Evolutionary conservation across 164 flowering plant genomes (phyloP).

Genomic region (Sedum album): DNA sequence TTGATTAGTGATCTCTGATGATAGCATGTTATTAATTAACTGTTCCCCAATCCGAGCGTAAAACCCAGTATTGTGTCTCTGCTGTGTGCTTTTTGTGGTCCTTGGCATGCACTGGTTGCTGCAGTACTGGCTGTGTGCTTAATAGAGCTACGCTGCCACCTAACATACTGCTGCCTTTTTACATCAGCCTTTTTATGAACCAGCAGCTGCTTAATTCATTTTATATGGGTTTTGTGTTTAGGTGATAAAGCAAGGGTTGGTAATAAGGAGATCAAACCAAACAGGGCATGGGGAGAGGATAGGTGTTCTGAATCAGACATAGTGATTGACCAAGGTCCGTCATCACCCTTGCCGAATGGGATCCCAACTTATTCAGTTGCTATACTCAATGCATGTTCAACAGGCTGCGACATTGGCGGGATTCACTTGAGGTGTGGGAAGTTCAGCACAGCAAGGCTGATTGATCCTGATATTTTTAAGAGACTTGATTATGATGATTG

Average conservation of each 20-base stretch:
- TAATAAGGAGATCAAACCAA: constrained; percentile 1
- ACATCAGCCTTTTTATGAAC: neutral
- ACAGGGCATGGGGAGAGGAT: constrained; percentile 11
- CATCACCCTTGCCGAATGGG: constrained; percentile 12
- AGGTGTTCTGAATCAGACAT: constrained; percentile 8
- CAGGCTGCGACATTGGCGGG: constrained; percentile 19
- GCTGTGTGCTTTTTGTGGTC: too few relatives aligned
- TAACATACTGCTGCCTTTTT: neutral
- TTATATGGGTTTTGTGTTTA: too few relatives aligned
- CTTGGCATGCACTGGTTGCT: too few relatives aligned
- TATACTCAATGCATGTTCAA: constrained; percentile 16
- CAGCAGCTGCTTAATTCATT: too few relatives aligned
- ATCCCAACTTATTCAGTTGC: constrained; percentile 16
- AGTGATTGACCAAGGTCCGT: constrained; percentile 9
- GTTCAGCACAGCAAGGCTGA: constrained; percentile 28
- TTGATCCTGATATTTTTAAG: constrained; percentile 25
- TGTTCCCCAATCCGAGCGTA: neutral
- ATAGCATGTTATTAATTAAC: neutral
- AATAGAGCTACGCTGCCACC: too few relatives aligned
- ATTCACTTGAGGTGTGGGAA: constrained; percentile 32
- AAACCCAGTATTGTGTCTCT: neutral
- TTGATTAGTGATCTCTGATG: neutral
- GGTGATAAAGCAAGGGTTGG: neutral
- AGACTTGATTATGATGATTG: constrained; percentile 26
- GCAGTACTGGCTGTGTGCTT: too few relatives aligned